Evolutionary conservation across 306 rosid genomes (phyloP), one percentile per base, ranked within the genome.

Genomic region (Ormosia emarginata): DNA sequence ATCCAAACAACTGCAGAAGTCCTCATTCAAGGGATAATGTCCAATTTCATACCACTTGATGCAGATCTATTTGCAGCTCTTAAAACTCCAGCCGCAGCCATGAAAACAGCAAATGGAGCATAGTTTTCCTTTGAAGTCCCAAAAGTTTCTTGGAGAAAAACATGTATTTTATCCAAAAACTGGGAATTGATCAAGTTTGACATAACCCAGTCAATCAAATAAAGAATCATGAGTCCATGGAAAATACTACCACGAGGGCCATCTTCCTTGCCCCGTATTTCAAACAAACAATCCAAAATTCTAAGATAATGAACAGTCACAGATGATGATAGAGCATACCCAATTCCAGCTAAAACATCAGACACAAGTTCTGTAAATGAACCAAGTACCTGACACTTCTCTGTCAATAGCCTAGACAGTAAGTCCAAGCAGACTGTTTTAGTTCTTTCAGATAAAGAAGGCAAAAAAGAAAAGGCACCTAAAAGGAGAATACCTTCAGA

Each of bases 71-170:
- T 86, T 12, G 83, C 41, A 72, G 83, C 87, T 86, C 90, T 92
- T 71, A 95, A 82, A 55, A 83, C 89, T 75, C 99, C 99, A 65
- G 93, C 87, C 2, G 87, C 95, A 82, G 95, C 91, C 98, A 93
- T 91, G 61, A 89, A 90, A 87, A 85, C 88, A 32, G 92, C 86
- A 86, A 95, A 91, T 5, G 88, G 81, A 62, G 73, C 89, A 81
- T 87, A 81, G 10, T 67, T 74, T 74, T 52, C 90, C 85, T 89
- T 89, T 8, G 30, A 71, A 61, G 81, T 55, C 83, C 81, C 90
- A 62, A 93, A 83, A 81, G 67, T 15, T 71, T 87, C 91, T 43
- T 10, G 79, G 7, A 68, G 52, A 37, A 91, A 82, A 61, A 78
- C 71, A 62, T 50, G 15, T 12, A 82, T 43, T 69, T 89, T 91